Evolutionary conservation across 202 grass and related monocot species (phyloP).

Genomic region (Setaria viridis): DNA sequence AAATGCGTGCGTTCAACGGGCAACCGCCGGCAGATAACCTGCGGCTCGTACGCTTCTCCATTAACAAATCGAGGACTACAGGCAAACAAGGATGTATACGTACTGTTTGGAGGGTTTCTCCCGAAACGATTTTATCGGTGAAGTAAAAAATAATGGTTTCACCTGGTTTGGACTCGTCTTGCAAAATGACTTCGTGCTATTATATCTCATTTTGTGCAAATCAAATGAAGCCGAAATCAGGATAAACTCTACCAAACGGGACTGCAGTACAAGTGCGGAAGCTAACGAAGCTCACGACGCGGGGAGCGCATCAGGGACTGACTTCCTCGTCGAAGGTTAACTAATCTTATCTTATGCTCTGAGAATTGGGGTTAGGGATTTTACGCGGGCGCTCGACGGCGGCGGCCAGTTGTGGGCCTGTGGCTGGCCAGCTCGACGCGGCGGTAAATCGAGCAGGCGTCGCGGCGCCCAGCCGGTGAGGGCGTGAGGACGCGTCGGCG

Average conservation of each 20-base stretch:
- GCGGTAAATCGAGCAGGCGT: conserved; percentile 9
- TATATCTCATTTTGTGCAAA: no score
- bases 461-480: conserved; percentile 18
- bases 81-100: no score
- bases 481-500: background rate
- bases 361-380: background rate
- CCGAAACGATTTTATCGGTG: no score
- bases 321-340: background rate
- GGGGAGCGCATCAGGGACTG: background rate
- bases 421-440: background rate
- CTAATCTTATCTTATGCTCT: background rate
- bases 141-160: no score
- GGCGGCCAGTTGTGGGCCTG: background rate
- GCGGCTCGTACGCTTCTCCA: background rate
- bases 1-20: background rate
- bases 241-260: no score
- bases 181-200: no score
- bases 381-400: background rate
- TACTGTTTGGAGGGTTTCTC: no score
- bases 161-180: no score
- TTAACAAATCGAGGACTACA: background rate
- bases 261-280: background rate
- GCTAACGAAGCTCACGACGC: background rate
- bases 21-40: background rate
- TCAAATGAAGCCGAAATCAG: no score